phyloP scores from a whole-genome alignment of 345 rosid species.

The Aquilaria yunnanensis region DNA sequence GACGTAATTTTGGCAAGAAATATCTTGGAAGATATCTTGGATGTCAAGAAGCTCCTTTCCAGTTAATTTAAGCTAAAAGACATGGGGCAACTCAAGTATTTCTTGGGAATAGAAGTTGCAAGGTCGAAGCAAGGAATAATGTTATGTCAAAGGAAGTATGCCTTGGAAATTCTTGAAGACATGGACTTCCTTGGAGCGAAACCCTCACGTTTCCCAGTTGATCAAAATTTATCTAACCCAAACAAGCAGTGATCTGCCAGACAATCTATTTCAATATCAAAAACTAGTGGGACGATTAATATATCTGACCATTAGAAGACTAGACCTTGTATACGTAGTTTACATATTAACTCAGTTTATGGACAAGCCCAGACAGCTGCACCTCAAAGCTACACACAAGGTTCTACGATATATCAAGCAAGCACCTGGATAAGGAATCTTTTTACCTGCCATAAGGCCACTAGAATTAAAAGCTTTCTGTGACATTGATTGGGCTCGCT shows the following conservation, averaged over 20 bases:
- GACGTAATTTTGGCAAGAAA: background rate
- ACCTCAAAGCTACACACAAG: background rate
- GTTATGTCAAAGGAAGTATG: conserved; percentile 8
- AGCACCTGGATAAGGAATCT: background rate
- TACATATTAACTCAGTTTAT: conserved; percentile 3
- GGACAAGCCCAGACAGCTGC: background rate
- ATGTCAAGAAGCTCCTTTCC: background rate
- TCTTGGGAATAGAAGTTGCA: background rate
- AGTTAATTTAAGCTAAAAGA: conserved; percentile 3
- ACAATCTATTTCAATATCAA: background rate
- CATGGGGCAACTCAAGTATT: background rate
- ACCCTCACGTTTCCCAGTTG: background rate
- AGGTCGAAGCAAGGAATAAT: background rate
- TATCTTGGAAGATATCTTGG: background rate
- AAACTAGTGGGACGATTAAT: background rate
- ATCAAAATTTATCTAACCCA: background rate
- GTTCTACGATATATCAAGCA: background rate
- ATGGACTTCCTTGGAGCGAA: background rate
- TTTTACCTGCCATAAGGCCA: background rate
- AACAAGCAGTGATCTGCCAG: background rate
- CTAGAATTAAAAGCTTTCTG: background rate
- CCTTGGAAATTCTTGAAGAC: background rate
- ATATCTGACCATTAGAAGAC: background rate
- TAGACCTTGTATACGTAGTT: background rate
- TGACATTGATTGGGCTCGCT: conserved; percentile 1